These are phyloP conservation scores for Tuber melanosporum DNA, from an alignment of 495 filamentous ascomycete species.

Conservation along the genomic window DNA sequence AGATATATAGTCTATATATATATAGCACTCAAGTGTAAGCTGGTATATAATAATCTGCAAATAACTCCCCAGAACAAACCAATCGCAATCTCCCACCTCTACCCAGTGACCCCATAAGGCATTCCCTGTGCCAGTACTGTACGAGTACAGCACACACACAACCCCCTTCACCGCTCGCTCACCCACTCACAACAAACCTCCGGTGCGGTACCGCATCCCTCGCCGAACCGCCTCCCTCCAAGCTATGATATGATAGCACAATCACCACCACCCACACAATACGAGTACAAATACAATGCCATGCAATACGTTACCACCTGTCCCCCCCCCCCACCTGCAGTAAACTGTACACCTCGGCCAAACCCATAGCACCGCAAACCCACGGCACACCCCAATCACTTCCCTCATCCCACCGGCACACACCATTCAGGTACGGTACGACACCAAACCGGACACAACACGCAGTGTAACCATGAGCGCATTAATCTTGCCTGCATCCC, in stretches of 20 bases:
- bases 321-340: no score
- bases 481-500: conserved; percentile 1
- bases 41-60: neutral
- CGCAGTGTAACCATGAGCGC: neutral
- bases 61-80: neutral
- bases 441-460: neutral
- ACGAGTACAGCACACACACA: neutral
- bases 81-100: neutral
- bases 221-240: no score
- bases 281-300: no score
- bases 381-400: neutral
- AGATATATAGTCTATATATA: no score
- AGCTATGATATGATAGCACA: no score
- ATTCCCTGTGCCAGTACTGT: neutral
- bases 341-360: neutral
- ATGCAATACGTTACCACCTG: no score
- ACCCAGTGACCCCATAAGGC: neutral
- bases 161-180: neutral
- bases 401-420: neutral
- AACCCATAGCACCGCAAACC: neutral
- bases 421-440: conserved; percentile 1
- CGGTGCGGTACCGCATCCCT: no score
- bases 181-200: neutral
- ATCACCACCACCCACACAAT: neutral
- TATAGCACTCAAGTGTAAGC: neutral